Conservation (phyloP, 2,329 filamentous ascomycete species). For the Pseudogymnoascus sp. region DNA sequence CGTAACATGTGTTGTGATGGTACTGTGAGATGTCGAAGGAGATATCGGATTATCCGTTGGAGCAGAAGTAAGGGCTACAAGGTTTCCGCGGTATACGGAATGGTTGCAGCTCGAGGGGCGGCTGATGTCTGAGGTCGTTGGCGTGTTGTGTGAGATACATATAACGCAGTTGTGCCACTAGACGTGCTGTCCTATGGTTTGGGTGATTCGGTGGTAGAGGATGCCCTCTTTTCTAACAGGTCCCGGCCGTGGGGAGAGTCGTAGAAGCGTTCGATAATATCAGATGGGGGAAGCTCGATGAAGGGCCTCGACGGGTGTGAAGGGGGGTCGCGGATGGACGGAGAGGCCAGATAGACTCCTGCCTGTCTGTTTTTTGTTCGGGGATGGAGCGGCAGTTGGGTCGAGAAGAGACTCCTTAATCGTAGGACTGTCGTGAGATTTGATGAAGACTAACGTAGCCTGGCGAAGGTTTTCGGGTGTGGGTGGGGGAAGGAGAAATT, state of each 20-base stretch:
- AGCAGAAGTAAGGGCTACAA: slow-evolving; percentile 81
- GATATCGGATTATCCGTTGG: slow-evolving; percentile 70
- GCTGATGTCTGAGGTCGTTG: slow-evolving; percentile 89
- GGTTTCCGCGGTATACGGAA: slow-evolving; percentile 94
- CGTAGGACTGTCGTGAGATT: not conserved
- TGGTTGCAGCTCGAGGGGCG: slow-evolving; percentile 91
- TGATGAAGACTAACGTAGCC: not conserved
- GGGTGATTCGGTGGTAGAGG: slow-evolving; percentile 18
- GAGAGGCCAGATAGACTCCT: slow-evolving; percentile 11
- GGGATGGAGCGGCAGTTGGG: not conserved
- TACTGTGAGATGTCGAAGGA: slow-evolving; percentile 14
- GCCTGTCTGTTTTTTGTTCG: not conserved
- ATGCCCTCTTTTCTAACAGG: slow-evolving; percentile 17
- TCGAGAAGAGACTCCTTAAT: slow-evolving; percentile 2
- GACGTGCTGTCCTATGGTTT: slow-evolving; percentile 27
- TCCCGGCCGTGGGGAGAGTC: slow-evolving; percentile 7
- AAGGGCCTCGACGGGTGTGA: slow-evolving; percentile 1
- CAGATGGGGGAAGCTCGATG: slow-evolving; percentile 10
- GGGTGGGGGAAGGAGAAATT: not conserved
- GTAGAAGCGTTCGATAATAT: slow-evolving; percentile 11
- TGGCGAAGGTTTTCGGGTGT: not conserved
- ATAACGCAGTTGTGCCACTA: slow-evolving; percentile 31
- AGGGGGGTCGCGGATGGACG: slow-evolving; percentile 12
- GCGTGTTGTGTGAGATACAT: slow-evolving; percentile 44
- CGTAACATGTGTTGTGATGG: not conserved